Evolutionary conservation across 148 eudicot species (phyloP), one percentile per base, ranked within the genome.

Genomic region (Bassia scoparia): DNA sequence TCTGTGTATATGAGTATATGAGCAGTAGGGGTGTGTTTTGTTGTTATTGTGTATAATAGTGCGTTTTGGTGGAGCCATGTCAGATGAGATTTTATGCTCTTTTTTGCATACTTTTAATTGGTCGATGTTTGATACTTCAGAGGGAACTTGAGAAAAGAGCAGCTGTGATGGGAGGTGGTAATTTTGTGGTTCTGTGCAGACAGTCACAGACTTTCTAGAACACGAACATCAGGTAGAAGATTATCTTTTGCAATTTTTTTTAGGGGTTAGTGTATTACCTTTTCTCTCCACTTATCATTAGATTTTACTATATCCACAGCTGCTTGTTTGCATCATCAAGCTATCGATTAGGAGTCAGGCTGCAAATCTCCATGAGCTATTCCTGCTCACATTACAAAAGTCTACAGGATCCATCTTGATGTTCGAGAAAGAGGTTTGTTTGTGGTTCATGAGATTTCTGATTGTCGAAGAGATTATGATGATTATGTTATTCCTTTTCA

Each of bases 111-210:
- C 15, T 24, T 75, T 18, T 75, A 27, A 75, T 33, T 13, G 15
- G 15, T 54, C 17, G 24, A 65, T n/a, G 31, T 64, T 69, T 77
- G 11, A 16, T 52, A 31, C 61, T 69, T 12, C 74, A 94, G 98
- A 91, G 86, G 82, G 88, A 84, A 79, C 82, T 91, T 41, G 98
- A 95, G 80, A 79, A 70, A 74, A 90, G 83, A 83, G 97, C 99
- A 20, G 97, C 99, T 70, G 71, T 71, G 20, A 84, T 91, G 92
- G 99, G 99, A 73, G 99, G 99, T 67, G 97, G 99, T 59, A 89
- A 92, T 77, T 90, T 92, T 77, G 90, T 87, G 61, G 97, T 89
- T 68, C 99, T 61, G 99, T 92, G 61, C 96, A 95, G 70, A 87
- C 78, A 41, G 94, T 86, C 74, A 79, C 91, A 10, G 96, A 95